These are phyloP conservation scores for Sutorius australiensis DNA, from an alignment of 768 basidiomycete genomes.

Conservation along the genomic window DNA sequence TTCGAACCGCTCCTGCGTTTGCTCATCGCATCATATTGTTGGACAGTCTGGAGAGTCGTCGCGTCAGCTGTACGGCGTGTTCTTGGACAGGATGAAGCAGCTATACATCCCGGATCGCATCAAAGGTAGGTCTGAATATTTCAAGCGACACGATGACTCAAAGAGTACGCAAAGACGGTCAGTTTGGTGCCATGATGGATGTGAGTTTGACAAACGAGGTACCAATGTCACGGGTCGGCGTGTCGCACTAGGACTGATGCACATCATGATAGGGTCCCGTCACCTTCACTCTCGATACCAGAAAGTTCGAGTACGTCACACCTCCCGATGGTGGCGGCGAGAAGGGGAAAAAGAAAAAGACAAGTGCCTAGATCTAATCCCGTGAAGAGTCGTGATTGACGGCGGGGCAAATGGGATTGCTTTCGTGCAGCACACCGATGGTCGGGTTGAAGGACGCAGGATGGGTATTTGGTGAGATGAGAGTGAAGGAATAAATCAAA, in stretches of 20 bases:
- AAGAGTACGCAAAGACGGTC: slow-evolving; percentile 58
- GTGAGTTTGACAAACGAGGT: slow-evolving; percentile 88
- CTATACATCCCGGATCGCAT: slow-evolving; percentile 73
- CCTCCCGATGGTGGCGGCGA: slow-evolving; percentile 6
- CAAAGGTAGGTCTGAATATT: slow-evolving; percentile 48
- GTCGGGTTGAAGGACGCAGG: not conserved
- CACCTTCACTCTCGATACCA: slow-evolving; percentile 79
- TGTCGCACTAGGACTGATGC: not conserved
- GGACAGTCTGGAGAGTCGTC: slow-evolving; percentile 65
- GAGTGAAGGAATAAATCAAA: not conserved
- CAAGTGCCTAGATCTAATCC: not conserved
- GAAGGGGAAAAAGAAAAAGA: slow-evolving; percentile 11
- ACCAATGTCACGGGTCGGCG: slow-evolving; percentile 13
- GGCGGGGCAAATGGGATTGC: not conserved
- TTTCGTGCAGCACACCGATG: not conserved
- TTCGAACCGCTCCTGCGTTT: not conserved
- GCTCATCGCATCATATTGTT: not conserved
- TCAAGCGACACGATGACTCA: not conserved
- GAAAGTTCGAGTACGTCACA: slow-evolving; percentile 67
- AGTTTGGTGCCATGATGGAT: slow-evolving; percentile 95
- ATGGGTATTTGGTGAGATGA: slow-evolving; percentile 6
- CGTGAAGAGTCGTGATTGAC: slow-evolving; percentile 7
- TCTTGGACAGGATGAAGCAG: slow-evolving; percentile 63
- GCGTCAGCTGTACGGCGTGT: slow-evolving; percentile 63
- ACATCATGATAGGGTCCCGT: slow-evolving; percentile 62